Evolutionary conservation across 371 early-diverging fungal genomes (phyloP).

Genomic region (Actinomortierella ambigua): DNA sequence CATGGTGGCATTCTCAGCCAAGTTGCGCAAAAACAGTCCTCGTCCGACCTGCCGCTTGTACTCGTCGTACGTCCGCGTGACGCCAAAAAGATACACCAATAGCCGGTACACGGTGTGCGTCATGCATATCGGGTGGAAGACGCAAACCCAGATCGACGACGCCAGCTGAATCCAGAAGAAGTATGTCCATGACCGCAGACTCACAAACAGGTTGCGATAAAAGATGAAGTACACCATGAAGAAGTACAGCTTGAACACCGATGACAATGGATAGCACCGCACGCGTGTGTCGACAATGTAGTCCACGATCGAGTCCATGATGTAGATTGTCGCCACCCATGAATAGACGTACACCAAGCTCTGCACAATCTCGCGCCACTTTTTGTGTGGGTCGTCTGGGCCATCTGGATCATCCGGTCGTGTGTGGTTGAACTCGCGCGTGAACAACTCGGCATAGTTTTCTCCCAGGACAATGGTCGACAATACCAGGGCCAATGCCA

Average conservation of each 20-base stretch:
- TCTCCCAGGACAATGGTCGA: constrained; percentile 74
- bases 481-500: constrained; percentile 62
- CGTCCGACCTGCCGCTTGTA: constrained; percentile 71
- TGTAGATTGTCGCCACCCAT: constrained; percentile 72
- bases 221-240: constrained; percentile 82
- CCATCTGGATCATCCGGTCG: constrained; percentile 47
- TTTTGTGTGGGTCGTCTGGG: too few species aligned
- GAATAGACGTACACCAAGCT: constrained; percentile 73
- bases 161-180: constrained; percentile 68
- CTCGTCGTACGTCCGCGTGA: constrained; percentile 62
- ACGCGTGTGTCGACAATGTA: constrained; percentile 68
- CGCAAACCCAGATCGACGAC: constrained; percentile 74
- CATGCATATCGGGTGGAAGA: constrained; percentile 77
- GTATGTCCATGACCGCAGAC: constrained; percentile 68
- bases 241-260: constrained; percentile 73
- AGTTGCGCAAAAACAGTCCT: constrained; percentile 71
- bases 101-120: constrained; percentile 55
- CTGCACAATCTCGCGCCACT: constrained; percentile 35
- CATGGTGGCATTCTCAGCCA: constrained; percentile 82
- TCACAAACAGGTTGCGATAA: constrained; percentile 76
- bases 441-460: constrained; percentile 65
- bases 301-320: constrained; percentile 65
- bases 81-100: constrained; percentile 56
- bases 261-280: constrained; percentile 69
- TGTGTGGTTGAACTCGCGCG: constrained; percentile 43